Base-by-base conservation (phyloP, 768 basidiomycete genomes). In the Daedaleopsis sinensis region DNA sequence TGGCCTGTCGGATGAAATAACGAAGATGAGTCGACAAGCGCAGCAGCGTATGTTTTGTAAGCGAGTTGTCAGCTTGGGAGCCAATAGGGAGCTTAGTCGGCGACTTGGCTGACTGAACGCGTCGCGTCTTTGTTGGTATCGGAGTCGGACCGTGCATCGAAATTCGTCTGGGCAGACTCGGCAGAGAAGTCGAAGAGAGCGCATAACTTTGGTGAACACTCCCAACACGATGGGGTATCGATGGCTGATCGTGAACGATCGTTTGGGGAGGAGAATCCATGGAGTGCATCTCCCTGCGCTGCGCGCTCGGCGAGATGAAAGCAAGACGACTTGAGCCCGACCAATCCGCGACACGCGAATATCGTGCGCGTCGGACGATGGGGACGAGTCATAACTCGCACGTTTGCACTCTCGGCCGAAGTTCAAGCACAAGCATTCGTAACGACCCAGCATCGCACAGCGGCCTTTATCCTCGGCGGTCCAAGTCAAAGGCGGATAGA, bases 281-380 rank as follows among this genome's bases (percentile, higher is more conserved):
- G 6, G 51, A 52, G 51, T 18, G 32, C 32, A 52, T 16, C 32
- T 36, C 27, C 37, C 9, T 13, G 32, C 18, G 18, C 37, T 13
- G 18, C 52, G 37, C 38, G 52, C 16, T n/a, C 32, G 35, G n/a
- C 16, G 50, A n/a, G 18, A 18, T 36, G 36, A 18, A 12, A 15
- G 48, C n/a, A 18, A 52, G 50, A 35, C 35, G 50, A 19, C 15
- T 12, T 12, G 8, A 16, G 11, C 15, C n/a, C 52, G 37, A 13
- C 52, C 52, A 54, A 54, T 54, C 52, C 52, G 52, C 27, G 37
- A 39, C 37, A n/a, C 16, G 52, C 37, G 52, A 18, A 54, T 54
- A 21, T 23, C 23, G 44, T 24, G 23, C 47, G 23, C 44, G 38
- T 54, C 52, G 21, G 52, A 54, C 52, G 38, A 54, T 54, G n/a